phyloP scores from a whole-genome alignment of 2,329 filamentous ascomycete species.

The Basipetospora chlamydospora region DNA sequence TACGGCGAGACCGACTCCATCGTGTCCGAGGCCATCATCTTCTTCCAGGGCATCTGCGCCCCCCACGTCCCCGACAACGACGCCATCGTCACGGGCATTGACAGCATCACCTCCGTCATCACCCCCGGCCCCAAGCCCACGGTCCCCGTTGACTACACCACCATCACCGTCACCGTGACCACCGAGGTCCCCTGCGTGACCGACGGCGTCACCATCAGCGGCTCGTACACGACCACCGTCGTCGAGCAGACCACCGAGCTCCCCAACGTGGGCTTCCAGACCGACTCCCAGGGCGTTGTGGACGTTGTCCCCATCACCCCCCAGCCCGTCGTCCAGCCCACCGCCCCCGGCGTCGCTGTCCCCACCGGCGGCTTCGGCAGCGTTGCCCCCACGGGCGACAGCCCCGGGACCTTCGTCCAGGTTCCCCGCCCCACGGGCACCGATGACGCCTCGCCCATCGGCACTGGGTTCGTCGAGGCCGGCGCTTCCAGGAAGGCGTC shows the following conservation, averaged over 20 bases:
- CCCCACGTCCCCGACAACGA: conserved; percentile 61
- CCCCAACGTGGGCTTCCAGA: conserved; percentile 36
- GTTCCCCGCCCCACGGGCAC: conserved; percentile 1
- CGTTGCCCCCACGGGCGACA: no score
- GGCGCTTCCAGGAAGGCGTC: background rate
- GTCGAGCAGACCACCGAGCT: conserved; percentile 37
- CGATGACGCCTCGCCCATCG: background rate
- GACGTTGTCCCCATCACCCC: conserved; percentile 8
- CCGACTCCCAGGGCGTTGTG: conserved; percentile 11
- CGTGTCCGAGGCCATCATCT: conserved; percentile 57
- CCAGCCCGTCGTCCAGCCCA: conserved; percentile 7
- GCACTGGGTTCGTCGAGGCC: background rate
- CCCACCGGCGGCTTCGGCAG: conserved; percentile 2
- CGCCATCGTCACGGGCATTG: conserved; percentile 65
- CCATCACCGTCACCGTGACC: conserved; percentile 30
- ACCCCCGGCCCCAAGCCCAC: conserved; percentile 37
- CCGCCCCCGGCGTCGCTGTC: conserved; percentile 4
- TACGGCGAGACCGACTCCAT: conserved; percentile 54
- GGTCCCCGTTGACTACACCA: conserved; percentile 35
- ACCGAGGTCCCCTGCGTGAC: conserved; percentile 37
- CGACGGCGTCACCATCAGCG: conserved; percentile 29
- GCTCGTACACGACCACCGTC: conserved; percentile 29
- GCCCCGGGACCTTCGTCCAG: conserved; percentile 6
- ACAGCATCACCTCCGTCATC: conserved; percentile 46
- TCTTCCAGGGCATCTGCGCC: conserved; percentile 87